These are phyloP conservation scores for Kwoniella bestiolae DNA, from an alignment of 768 basidiomycete genomes.

Conservation along the genomic window DNA sequence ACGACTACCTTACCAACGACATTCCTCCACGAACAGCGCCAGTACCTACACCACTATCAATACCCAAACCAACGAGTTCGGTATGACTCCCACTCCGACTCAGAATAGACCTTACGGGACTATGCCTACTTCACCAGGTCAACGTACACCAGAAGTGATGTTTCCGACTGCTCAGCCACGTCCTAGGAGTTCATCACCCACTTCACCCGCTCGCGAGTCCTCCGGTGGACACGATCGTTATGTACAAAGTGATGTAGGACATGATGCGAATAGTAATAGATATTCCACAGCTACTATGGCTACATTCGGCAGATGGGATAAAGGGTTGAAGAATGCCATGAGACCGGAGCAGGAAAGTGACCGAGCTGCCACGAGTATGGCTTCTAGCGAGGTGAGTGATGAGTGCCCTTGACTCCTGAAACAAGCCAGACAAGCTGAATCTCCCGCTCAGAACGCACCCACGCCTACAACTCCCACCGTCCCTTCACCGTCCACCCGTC, in stretches of 20 bases:
- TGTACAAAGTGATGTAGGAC: constrained; percentile 32
- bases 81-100: constrained; percentile 8
- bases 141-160: constrained; percentile 3
- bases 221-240: background rate
- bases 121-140: constrained; percentile 20
- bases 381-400: constrained; percentile 17
- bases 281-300: constrained; percentile 30
- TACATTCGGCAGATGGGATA: constrained; percentile 43
- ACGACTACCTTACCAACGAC: constrained; percentile 19
- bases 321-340: constrained; percentile 21
- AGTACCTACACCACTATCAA: constrained; percentile 33
- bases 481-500: constrained; percentile 12
- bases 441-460: constrained; percentile 7
- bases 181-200: constrained; percentile 13
- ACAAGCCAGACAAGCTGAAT: no score
- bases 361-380: background rate
- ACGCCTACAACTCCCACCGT: constrained; percentile 16
- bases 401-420: no score
- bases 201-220: constrained; percentile 1
- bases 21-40: constrained; percentile 31
- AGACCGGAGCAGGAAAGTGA: constrained; percentile 7
- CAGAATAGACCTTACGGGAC: constrained; percentile 29
- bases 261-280: constrained; percentile 18
- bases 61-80: constrained; percentile 36
- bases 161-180: constrained; percentile 37